Percentiles rank a stretch among this genome's conserved stretches.
Evolutionary conservation across 2,329 filamentous ascomycete species (phyloP).

Genomic region (Arthrobotrys iridis): DNA sequence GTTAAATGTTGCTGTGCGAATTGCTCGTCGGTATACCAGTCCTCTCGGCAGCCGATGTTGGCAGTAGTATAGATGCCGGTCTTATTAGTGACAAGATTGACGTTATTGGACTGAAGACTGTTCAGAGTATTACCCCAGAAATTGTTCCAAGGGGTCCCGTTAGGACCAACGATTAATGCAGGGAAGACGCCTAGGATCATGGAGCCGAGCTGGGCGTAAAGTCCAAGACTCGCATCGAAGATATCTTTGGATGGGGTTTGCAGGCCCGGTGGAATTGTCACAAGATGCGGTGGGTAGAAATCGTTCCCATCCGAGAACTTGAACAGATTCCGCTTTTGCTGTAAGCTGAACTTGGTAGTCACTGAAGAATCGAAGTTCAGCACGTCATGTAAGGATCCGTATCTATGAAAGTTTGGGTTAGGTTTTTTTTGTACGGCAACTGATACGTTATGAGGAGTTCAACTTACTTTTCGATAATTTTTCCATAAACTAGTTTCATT

Average conservation of each 20-base stretch:
- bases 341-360: constrained; percentile 4
- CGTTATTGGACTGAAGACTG: constrained; percentile 41
- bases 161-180: constrained; percentile 23
- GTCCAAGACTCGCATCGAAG: constrained; percentile 57
- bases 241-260: too few species aligned
- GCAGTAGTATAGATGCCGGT: constrained; percentile 58
- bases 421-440: not conserved
- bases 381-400: constrained; percentile 23
- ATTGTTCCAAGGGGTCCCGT: constrained; percentile 20
- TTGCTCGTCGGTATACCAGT: constrained; percentile 60
- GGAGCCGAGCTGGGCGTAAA: constrained; percentile 57
- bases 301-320: not conserved
- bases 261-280: constrained; percentile 57
- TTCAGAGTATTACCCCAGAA: constrained; percentile 2
- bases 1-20: constrained; percentile 63
- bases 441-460: not conserved
- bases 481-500: constrained; percentile 18
- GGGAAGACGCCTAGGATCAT: constrained; percentile 55
- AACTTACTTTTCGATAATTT: constrained; percentile 22
- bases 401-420: not conserved
- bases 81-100: constrained; percentile 50
- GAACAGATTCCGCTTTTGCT: constrained; percentile 4
- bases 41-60: constrained; percentile 56
- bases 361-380: constrained; percentile 16
- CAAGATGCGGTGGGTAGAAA: constrained; percentile 59